A percentile compares a stretch with the other conserved stretches of the same genome.
phyloP scores from a whole-genome alignment of 2,329 filamentous ascomycete species.

The Ceratocystis smalleyi region DNA sequence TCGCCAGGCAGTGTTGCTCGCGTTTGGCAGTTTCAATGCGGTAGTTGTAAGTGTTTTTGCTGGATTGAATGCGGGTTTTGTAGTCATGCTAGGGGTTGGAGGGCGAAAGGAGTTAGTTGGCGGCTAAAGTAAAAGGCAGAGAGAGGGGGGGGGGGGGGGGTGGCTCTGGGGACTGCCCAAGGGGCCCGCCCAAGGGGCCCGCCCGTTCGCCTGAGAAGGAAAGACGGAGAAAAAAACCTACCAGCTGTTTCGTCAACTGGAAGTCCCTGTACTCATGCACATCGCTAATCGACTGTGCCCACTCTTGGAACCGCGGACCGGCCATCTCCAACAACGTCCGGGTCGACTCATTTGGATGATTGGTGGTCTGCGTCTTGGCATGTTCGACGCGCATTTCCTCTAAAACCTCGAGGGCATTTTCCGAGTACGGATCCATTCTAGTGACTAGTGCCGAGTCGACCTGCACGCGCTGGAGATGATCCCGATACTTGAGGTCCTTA shows the following conservation, averaged over 20 bases:
- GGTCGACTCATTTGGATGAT: conserved; percentile 28
- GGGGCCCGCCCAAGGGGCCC: no score
- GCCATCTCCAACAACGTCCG: conserved; percentile 55
- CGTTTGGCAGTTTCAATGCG: conserved; percentile 46
- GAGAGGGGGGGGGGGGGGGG: no score
- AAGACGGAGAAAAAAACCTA: conserved; percentile 30
- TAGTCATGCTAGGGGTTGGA: conserved; percentile 38
- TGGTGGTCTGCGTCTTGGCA: conserved; percentile 30
- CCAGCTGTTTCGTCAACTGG: conserved; percentile 65
- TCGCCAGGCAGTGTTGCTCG: conserved; percentile 43
- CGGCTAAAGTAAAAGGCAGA: not conserved
- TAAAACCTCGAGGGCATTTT: conserved; percentile 57
- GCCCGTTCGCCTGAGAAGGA: not conserved
- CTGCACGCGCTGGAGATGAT: conserved; percentile 83
- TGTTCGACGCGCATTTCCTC: conserved; percentile 44
- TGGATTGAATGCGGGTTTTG: conserved; percentile 44
- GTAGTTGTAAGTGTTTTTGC: conserved; percentile 44
- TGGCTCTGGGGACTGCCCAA: not conserved
- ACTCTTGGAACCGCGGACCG: conserved; percentile 71
- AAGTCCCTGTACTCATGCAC: conserved; percentile 76
- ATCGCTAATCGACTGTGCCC: conserved; percentile 74
- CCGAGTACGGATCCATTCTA: conserved; percentile 65
- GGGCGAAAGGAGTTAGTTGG: not conserved
- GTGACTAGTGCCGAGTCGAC: conserved; percentile 76
- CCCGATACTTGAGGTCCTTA: conserved; percentile 68